phyloP scores from a whole-genome alignment of 2,329 filamentous ascomycete genomes.

The Neophaeococcomyces aloes region DNA sequence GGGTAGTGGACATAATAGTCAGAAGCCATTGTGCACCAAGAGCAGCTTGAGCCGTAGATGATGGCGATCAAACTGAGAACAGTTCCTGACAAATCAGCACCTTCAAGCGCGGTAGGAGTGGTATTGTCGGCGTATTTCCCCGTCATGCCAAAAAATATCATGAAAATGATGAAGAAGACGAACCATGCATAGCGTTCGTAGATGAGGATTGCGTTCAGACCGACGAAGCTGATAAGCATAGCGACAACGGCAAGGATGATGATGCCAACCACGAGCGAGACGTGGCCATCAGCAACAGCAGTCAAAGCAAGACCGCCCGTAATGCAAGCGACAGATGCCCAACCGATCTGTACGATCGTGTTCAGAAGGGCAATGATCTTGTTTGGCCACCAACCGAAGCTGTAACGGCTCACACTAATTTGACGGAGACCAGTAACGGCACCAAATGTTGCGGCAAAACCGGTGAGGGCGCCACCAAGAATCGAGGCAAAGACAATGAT shows the following conservation, averaged over 20 bases:
- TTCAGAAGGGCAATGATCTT: conserved; percentile 24
- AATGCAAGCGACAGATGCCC: conserved; percentile 26
- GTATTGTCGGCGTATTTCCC: conserved; percentile 33
- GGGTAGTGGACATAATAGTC: conserved; percentile 23
- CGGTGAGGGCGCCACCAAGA: conserved; percentile 19
- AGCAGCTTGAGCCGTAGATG: conserved; percentile 16
- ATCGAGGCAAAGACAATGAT: conserved; percentile 21
- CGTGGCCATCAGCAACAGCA: conserved; percentile 26
- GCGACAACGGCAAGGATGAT: conserved; percentile 25
- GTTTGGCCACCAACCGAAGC: conserved; percentile 24
- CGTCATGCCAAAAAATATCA: conserved; percentile 41
- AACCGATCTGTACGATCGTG: conserved; percentile 22
- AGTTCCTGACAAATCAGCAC: conserved; percentile 27
- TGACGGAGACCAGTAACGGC: conserved; percentile 27
- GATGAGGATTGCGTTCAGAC: conserved; percentile 22
- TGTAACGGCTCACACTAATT: conserved; percentile 23
- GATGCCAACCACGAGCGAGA: conserved; percentile 24
- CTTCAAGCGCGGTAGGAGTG: conserved; percentile 27
- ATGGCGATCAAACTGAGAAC: conserved; percentile 18
- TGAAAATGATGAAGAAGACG: conserved; percentile 29
- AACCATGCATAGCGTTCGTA: conserved; percentile 27
- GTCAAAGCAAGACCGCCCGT: conserved; percentile 26
- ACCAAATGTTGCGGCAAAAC: conserved; percentile 27
- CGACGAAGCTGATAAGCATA: conserved; percentile 23
- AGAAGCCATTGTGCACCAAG: conserved; percentile 21